These are phyloP conservation scores for Saccharomyces hybrid DNA, from an alignment of 1,139 yeast genomes.

Conservation along the genomic window DNA sequence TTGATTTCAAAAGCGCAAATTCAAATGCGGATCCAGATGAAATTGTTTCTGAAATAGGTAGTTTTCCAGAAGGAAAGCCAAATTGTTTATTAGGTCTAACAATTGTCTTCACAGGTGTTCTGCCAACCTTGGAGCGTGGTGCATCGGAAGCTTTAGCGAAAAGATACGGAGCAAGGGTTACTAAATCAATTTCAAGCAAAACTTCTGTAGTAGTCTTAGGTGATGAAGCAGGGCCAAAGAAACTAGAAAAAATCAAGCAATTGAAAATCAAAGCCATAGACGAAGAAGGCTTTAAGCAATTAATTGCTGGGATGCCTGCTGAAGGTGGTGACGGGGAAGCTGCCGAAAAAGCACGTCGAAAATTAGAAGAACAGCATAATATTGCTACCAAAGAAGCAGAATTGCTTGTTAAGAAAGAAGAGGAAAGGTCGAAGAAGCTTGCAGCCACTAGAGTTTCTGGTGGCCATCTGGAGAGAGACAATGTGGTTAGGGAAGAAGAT, in stretches of 20 bases:
- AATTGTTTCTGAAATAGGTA: conserved; percentile 10
- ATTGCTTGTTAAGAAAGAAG: conserved; percentile 36
- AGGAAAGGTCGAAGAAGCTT: conserved; percentile 8
- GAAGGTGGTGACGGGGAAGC: conserved; percentile 81
- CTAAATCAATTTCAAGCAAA: conserved; percentile 76
- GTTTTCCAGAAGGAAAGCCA: conserved; percentile 63
- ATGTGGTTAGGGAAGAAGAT: conserved; percentile 35
- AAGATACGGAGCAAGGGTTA: conserved; percentile 88
- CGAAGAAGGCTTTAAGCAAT: conserved; percentile 76
- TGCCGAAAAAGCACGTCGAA: conserved; percentile 65
- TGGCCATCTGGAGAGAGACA: conserved; percentile 15
- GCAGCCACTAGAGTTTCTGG: conserved; percentile 25
- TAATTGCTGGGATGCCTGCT: conserved; percentile 75
- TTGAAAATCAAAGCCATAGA: conserved; percentile 71
- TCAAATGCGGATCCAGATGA: conserved; percentile 9
- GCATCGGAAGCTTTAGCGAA: conserved; percentile 72
- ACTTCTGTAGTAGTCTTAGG: conserved; percentile 90
- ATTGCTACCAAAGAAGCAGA: conserved; percentile 45
- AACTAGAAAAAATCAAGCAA: conserved; percentile 70
- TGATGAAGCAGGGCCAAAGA: conserved; percentile 95
- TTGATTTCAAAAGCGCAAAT: conserved; percentile 20
- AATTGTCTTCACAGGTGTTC: conserved; percentile 85
- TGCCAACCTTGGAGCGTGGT: conserved; percentile 73
- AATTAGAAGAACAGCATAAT: conserved; percentile 60
- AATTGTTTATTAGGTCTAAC: conserved; percentile 82